These are phyloP conservation scores for Pythium dissotocum DNA, from an alignment of 352 stramenopile genomes.

Conservation along the genomic window DNA sequence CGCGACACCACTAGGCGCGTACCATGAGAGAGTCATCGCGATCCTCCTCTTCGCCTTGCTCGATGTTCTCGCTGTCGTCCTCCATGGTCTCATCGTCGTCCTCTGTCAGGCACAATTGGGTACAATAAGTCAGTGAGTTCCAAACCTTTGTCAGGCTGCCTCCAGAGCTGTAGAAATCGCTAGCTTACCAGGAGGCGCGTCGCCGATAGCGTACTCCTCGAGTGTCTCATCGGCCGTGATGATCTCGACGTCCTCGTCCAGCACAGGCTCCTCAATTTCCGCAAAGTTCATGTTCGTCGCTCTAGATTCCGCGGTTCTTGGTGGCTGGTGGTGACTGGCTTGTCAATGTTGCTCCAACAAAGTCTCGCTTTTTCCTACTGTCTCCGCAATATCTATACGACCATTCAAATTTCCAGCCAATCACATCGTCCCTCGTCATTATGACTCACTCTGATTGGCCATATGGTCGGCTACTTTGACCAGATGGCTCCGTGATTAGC, in stretches of 20 bases:
- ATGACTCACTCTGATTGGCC: conserved; percentile 18
- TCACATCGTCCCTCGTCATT: conserved; percentile 33
- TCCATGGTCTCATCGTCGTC: conserved; percentile 84
- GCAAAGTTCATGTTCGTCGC: conserved; percentile 35
- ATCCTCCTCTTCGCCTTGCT: conserved; percentile 9
- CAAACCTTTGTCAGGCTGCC: neutral
- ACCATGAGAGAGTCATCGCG: conserved; percentile 34
- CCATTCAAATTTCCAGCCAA: conserved; percentile 28
- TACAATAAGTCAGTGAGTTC: conserved; percentile 1
- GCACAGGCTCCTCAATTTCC: conserved; percentile 37
- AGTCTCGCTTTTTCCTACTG: conserved; percentile 4
- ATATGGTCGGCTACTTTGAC: neutral
- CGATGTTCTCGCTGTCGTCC: conserved; percentile 11
- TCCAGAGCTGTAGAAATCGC: conserved; percentile 3
- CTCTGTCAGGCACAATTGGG: conserved; percentile 31
- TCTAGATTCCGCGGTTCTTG: conserved; percentile 7
- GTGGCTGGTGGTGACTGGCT: conserved; percentile 18
- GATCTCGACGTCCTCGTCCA: conserved; percentile 79
- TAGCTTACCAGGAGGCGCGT: conserved; percentile 59
- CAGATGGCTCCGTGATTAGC: neutral
- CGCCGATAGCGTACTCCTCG: conserved; percentile 84
- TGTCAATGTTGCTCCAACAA: conserved; percentile 15
- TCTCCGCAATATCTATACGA: conserved; percentile 12
- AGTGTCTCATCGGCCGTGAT: conserved; percentile 80
- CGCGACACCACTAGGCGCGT: neutral